Percentiles rank a stretch among this genome's conserved stretches.
These are phyloP conservation scores for Coemansia sp. DNA, from an alignment of 192 early-diverging fungal genomes.

Conservation along the genomic window DNA sequence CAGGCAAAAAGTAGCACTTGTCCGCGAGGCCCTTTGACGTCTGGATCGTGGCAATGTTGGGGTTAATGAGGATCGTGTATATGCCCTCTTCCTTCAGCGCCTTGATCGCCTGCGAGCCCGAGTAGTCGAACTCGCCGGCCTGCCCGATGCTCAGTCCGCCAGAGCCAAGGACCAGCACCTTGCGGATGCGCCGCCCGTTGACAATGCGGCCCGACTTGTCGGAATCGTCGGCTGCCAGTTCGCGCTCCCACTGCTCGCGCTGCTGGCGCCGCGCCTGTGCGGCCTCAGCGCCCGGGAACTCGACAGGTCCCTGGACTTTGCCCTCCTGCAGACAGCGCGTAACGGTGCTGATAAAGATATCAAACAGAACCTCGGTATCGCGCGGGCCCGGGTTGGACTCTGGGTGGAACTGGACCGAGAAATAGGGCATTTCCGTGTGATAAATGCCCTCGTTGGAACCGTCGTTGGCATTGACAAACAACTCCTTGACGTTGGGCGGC, in stretches of 20 bases:
- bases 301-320: slow-evolving; percentile 73
- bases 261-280: slow-evolving; percentile 38
- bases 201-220: slow-evolving; percentile 56
- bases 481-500: slow-evolving; percentile 66
- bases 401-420: slow-evolving; percentile 99
- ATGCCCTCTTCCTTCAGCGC: slow-evolving; percentile 97
- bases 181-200: slow-evolving; percentile 73
- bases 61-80: slow-evolving; percentile 98
- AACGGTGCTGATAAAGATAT: slow-evolving; percentile 86
- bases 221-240: slow-evolving; percentile 40
- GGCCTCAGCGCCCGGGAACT: slow-evolving; percentile 63
- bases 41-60: slow-evolving; percentile 99
- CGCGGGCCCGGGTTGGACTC: slow-evolving; percentile 95
- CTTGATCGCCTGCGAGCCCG: slow-evolving; percentile 97
- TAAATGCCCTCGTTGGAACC: slow-evolving; percentile 99
- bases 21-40: slow-evolving; percentile 97
- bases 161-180: slow-evolving; percentile 95
- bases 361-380: slow-evolving; percentile 98
- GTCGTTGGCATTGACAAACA: slow-evolving; percentile 99
- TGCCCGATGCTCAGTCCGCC: slow-evolving; percentile 98
- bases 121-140: slow-evolving; percentile 99
- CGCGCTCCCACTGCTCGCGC: slow-evolving; percentile 48
- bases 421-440: slow-evolving; percentile 88
- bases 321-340: slow-evolving; percentile 68
- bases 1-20: slow-evolving; percentile 97